Conservation (phyloP, 2,329 filamentous ascomycete species). For the Fusarium metavorans region DNA sequence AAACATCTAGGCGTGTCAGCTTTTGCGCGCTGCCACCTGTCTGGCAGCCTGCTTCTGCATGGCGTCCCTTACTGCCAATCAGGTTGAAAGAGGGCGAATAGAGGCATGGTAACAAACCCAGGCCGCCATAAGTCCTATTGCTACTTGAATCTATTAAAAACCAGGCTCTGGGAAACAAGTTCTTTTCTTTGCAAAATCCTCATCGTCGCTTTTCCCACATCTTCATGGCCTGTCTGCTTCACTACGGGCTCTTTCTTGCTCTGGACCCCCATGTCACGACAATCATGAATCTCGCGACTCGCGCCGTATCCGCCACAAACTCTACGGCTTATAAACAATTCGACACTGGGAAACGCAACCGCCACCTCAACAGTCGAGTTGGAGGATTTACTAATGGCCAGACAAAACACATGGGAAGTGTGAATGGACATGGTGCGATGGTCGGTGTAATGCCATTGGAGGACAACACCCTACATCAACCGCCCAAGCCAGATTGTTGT, state of each 20-base stretch:
- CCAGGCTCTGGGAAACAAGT: background rate
- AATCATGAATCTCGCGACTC: background rate
- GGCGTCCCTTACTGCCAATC: background rate
- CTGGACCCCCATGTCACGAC: background rate
- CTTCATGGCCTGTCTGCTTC: background rate
- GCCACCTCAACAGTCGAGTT: background rate
- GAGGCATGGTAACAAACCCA: background rate
- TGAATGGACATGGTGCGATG: background rate
- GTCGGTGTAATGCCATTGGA: background rate
- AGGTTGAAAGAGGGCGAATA: background rate
- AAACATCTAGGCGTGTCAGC: background rate
- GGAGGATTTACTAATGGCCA: background rate
- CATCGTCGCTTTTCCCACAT: background rate
- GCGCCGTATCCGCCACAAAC: background rate
- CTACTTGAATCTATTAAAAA: background rate
- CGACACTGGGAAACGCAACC: background rate
- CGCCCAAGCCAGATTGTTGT: background rate
- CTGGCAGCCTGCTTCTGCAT: conserved; percentile 1
- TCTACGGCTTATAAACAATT: background rate
- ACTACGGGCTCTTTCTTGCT: background rate
- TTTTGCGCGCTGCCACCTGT: background rate
- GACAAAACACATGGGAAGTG: background rate
- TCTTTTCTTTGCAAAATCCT: background rate
- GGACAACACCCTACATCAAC: background rate
- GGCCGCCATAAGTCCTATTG: background rate